Conservation (phyloP, 148 eudicot genomes). For the Rhododendron ferrugineum region DNA sequence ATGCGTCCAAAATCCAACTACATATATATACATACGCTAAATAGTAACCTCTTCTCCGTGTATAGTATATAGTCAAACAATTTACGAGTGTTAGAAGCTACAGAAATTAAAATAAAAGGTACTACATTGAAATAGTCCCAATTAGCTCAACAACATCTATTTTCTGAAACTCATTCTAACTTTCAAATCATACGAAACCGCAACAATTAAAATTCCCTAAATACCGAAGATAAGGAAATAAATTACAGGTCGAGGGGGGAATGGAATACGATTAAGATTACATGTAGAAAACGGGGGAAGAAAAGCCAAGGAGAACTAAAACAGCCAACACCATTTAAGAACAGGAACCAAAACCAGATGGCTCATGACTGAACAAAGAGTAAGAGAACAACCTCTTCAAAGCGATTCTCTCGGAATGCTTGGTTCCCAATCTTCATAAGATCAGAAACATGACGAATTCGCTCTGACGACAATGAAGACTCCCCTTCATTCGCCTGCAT, state of each 20-base stretch:
- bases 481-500: slow-evolving; percentile 18
- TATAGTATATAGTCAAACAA: not conserved
- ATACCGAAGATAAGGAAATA: not conserved
- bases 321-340: not conserved
- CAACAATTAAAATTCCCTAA: not conserved
- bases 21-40: not conserved
- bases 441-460: slow-evolving; percentile 54
- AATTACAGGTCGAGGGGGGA: not conserved
- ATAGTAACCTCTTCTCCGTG: not conserved
- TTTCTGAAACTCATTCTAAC: not conserved
- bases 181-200: not conserved
- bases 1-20: not conserved
- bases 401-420: slow-evolving; percentile 50
- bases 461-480: slow-evolving; percentile 39
- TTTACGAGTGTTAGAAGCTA: not conserved
- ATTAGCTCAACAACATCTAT: not conserved
- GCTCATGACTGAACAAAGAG: not conserved
- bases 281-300: not conserved
- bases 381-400: not conserved
- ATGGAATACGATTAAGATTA: not conserved
- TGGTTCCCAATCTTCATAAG: slow-evolving; percentile 62
- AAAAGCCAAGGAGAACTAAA: not conserved
- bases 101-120: not conserved
- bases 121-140: not conserved
- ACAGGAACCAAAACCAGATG: not conserved